Percentiles rank a stretch among this genome's conserved stretches.
Conservation (phyloP, 805 yeast species). For the Saccharomyces paradoxus region DNA sequence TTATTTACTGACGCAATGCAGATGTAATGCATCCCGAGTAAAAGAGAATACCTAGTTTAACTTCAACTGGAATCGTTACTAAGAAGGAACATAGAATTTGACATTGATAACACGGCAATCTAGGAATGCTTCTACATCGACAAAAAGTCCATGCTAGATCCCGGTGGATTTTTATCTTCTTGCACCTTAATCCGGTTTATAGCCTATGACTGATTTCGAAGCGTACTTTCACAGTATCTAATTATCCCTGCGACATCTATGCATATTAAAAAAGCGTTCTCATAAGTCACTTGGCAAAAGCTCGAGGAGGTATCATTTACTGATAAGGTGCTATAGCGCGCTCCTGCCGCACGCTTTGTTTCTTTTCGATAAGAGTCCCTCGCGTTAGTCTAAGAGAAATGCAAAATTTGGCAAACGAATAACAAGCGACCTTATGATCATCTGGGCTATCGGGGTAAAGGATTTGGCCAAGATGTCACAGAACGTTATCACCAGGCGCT, state of each 20-base stretch:
- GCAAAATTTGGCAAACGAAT: background rate
- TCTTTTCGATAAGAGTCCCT: background rate
- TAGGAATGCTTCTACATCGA: background rate
- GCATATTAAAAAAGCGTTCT: background rate
- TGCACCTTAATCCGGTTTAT: background rate
- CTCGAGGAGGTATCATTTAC: background rate
- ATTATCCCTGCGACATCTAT: background rate
- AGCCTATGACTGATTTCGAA: background rate
- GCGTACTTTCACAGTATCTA: background rate
- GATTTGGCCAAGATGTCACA: background rate
- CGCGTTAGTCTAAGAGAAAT: background rate
- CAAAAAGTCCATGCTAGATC: background rate
- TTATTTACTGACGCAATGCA: background rate
- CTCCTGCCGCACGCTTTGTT: background rate
- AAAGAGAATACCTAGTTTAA: background rate
- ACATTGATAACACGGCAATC: background rate
- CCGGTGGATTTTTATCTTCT: background rate
- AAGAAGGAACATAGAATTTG: background rate
- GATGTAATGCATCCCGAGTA: background rate
- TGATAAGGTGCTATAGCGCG: background rate
- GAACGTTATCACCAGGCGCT: background rate
- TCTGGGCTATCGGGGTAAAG: background rate
- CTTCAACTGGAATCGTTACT: background rate
- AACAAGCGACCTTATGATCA: background rate
- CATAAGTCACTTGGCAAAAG: background rate